phyloP scores from a whole-genome alignment of 805 yeast species.

The Candida nonsorbophila region DNA sequence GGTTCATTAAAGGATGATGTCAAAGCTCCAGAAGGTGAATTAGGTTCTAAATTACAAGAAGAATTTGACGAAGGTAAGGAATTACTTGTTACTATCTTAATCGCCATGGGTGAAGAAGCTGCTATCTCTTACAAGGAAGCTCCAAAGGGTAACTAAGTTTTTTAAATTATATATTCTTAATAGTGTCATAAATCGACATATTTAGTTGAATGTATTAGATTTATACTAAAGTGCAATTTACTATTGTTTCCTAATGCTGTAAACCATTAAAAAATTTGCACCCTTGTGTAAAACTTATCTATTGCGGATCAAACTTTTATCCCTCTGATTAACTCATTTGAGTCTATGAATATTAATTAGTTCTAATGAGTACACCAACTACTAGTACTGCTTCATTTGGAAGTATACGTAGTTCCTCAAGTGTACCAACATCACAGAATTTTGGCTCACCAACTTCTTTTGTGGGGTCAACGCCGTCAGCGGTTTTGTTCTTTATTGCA shows the following conservation, averaged over 20 bases:
- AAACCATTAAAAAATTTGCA: not conserved
- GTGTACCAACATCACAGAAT: too few species aligned
- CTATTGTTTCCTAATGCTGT: not conserved
- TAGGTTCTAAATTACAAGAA: conserved; percentile 87
- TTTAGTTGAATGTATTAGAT: not conserved
- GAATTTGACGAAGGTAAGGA: conserved; percentile 99
- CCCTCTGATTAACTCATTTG: conserved; percentile 2
- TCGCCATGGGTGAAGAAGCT: conserved; percentile 99
- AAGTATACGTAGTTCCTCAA: too few species aligned
- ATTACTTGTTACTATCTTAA: conserved; percentile 89
- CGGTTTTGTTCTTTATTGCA: conserved; percentile 60
- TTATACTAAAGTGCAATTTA: not conserved
- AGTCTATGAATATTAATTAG: too few species aligned
- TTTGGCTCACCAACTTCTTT: conserved; percentile 22
- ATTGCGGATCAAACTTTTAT: not conserved
- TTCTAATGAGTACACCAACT: too few species aligned
- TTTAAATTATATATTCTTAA: conserved; percentile 1
- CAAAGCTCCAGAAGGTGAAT: conserved; percentile 95
- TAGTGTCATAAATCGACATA: conserved; percentile 1
- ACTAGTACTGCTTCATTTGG: too few species aligned
- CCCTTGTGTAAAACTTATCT: conserved; percentile 2
- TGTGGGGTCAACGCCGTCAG: conserved; percentile 51
- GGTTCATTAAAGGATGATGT: conserved; percentile 99
- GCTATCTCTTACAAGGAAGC: conserved; percentile 98
- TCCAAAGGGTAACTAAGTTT: conserved; percentile 49